These are phyloP conservation scores for Puya raimondii DNA, from an alignment of 176 grass and related monocot genomes.

Conservation along the genomic window DNA sequence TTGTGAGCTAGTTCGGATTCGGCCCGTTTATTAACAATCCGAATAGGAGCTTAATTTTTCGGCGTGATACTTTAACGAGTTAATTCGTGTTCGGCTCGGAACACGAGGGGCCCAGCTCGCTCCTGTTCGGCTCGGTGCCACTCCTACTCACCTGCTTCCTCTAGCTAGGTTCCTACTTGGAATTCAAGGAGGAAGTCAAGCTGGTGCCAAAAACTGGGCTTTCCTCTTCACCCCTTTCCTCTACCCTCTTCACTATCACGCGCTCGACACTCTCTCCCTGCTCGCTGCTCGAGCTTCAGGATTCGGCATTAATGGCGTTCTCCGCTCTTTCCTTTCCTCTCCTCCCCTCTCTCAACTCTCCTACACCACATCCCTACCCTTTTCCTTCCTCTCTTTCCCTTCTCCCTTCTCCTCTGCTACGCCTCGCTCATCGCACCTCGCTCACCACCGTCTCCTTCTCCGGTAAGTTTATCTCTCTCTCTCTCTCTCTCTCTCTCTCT, in stretches of 20 bases:
- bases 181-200: too few relatives aligned
- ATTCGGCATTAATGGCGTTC: slow-evolving; percentile 33
- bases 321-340: slow-evolving; percentile 20
- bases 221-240: neutral
- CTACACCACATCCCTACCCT: neutral
- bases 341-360: slow-evolving; percentile 14
- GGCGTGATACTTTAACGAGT: too few relatives aligned
- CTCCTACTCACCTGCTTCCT: too few relatives aligned
- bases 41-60: too few relatives aligned
- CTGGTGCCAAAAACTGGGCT: too few relatives aligned
- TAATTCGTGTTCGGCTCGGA: too few relatives aligned
- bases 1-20: too few relatives aligned
- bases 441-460: slow-evolving; percentile 9
- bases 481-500: neutral
- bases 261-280: neutral
- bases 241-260: neutral
- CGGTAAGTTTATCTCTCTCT: neutral
- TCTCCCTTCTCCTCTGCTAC: neutral
- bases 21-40: too few relatives aligned
- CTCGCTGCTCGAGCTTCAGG: neutral
- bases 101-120: too few relatives aligned
- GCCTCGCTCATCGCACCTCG: neutral
- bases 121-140: too few relatives aligned
- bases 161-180: too few relatives aligned
- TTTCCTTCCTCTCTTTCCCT: neutral